These are phyloP conservation scores for Oryza punctata DNA, from an alignment of 176 grass and related monocot species.

Conservation along the genomic window DNA sequence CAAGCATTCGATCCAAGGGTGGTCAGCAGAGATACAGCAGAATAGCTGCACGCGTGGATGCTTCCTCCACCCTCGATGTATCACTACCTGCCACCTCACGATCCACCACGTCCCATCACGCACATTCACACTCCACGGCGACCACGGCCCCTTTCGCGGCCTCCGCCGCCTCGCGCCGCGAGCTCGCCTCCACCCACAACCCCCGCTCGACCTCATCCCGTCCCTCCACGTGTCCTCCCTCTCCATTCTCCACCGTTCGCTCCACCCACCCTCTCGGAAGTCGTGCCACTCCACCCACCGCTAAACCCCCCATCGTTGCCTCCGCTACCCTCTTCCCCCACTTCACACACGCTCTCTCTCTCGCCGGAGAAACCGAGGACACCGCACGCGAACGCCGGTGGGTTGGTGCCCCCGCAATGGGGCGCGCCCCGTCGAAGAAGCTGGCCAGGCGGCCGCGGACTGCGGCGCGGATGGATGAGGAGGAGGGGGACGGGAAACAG, in stretches of 20 bases:
- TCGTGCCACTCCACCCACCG: background rate
- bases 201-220: background rate
- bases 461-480: background rate
- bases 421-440: slow-evolving; percentile 9
- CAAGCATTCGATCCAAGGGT: no score
- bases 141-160: no score
- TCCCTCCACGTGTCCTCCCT: background rate
- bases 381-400: background rate
- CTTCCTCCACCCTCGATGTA: no score
- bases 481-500: background rate
- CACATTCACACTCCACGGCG: no score
- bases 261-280: background rate
- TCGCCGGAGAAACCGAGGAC: background rate
- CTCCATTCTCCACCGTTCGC: background rate
- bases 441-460: background rate
- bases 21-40: no score
- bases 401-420: background rate
- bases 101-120: no score
- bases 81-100: no score
- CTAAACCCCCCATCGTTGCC: background rate
- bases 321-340: slow-evolving; percentile 3
- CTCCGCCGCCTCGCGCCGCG: no score
- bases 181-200: no score
- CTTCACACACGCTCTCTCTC: background rate
- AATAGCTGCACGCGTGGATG: no score